Evolutionary conservation across 2,329 filamentous ascomycete genomes (phyloP), one percentile per base, ranked within the genome.

Genomic region (Fusarium caatingaense): DNA sequence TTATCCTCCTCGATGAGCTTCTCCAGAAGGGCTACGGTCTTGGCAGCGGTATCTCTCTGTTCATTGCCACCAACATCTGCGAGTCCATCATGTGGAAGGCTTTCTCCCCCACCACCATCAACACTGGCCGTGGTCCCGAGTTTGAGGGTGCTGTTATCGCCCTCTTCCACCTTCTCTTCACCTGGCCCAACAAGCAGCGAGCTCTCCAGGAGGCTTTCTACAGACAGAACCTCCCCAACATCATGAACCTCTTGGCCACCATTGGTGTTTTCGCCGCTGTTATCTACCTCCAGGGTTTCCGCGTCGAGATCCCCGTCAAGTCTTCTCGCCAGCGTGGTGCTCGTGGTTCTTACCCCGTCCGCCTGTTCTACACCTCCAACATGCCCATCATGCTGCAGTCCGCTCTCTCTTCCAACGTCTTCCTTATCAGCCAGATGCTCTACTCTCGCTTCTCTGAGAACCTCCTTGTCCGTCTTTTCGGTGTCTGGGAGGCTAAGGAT

Each of bases 341-440:
- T 81, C 95, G 96, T 78, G 97, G 95, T 78, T 97, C 94, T 42
- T 99, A 98, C 89, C 96, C 96, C 78, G 90, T 99, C 82, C 95
- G 97, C 79, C 93, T 99, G 65, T 99, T 99, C 90, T 99, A 99
- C 87, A 99, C 96, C 80, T 98, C 94, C 82, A 99, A 99, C 92
- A 99, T 99, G 97, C 96, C 96, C 80, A 99, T 99, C 85, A 99
- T 99, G 96, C 89, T 99, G 82, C 97, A 99, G 87, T 98, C 95
- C 49, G 96, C 96, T 76, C 90, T 99, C 75, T 97, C 93, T 74
- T 98, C 95, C 88, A 99, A 99, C 88, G 90, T 99, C 84, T 99
- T 99, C 91, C 87, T 99, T 72, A 94, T 99, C 85, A 96, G 92
- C 81, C 96, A 99, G 88, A 98, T 98, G 94, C 90, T 99, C 74